Evolutionary conservation across 495 filamentous ascomycete genomes (phyloP), one percentile per base, ranked within the genome.

Genomic region (Astrothelium macrocarpum): DNA sequence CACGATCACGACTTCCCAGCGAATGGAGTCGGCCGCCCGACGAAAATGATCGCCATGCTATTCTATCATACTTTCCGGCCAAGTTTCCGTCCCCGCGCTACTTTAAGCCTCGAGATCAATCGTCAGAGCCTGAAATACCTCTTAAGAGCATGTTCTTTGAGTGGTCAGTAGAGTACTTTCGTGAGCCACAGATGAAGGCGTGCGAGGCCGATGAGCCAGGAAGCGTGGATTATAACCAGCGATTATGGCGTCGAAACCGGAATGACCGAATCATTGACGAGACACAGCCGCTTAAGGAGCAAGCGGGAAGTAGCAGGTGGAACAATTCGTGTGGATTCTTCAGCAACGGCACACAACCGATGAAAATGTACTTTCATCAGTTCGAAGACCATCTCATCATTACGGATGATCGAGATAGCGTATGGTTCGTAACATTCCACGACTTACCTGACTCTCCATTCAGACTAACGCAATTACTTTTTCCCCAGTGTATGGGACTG

Each of bases 151-250:
- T 82, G 25, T 97, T 97, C 76, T 78, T 95, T 67, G 90, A 95
- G 63, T 99, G 91, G 90, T 95, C 92, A 0, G 91, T 90, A 66
- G 93, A 97, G 78, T 97, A 99, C 73, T 99, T 97, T 82, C 90
- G 94, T 49, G 91, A 99, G 74, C 95, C 95, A 46, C 94, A 99
- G 75, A 99, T 99, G 94, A 94, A 93, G 71, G 86, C 90, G 16
- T 90, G 87, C 60, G 94, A 99, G 68, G 88, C 91, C 29, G 94
- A 99, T 65, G 94, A 99, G 74, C 94, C 94, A 25, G 94, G 94
- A 14, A 95, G 90, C 67, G 85, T 90, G n/a, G 91, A 97, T 70
- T 97, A 99, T 75, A 99, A 99, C 72, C 84, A 91, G 67, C 85
- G 94, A 23, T 79, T 99, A 2, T 99, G 95, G 95, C 82, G 94